These are phyloP conservation scores for Neoarthrinium moseri DNA, from an alignment of 2,329 filamentous ascomycete species.

Conservation along the genomic window DNA sequence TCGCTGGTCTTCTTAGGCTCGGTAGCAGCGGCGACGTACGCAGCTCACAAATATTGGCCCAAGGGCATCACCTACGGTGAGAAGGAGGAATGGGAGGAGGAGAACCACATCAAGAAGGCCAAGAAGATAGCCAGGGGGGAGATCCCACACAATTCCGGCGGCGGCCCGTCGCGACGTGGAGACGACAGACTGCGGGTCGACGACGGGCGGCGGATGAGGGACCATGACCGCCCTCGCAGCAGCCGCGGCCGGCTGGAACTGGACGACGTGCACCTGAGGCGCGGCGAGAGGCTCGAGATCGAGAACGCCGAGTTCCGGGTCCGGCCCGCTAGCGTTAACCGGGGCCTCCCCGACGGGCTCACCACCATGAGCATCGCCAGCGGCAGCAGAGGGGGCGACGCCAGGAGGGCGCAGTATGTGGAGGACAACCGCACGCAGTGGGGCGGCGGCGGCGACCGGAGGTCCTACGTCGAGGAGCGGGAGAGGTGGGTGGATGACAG, in stretches of 20 bases:
- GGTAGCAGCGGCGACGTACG: slow-evolving; percentile 33
- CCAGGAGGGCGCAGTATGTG: slow-evolving; percentile 4
- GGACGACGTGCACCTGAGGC: background rate
- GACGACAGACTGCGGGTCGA: background rate
- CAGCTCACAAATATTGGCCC: slow-evolving; percentile 37
- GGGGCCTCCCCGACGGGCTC: background rate
- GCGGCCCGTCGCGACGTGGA: background rate
- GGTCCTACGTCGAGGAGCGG: background rate
- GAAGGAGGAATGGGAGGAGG: slow-evolving; percentile 34
- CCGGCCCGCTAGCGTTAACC: background rate
- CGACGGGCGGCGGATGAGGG: background rate
- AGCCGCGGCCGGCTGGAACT: slow-evolving; percentile 2
- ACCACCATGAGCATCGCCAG: background rate
- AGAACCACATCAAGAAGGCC: slow-evolving; percentile 14
- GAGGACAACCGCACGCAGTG: slow-evolving; percentile 5
- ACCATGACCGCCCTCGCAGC: slow-evolving; percentile 4
- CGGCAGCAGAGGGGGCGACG: slow-evolving; percentile 2
- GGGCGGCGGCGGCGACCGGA: background rate
- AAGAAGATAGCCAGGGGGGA: background rate
- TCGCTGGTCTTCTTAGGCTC: slow-evolving; percentile 36
- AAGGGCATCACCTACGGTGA: slow-evolving; percentile 35
- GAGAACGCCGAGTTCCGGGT: background rate
- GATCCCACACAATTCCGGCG: background rate
- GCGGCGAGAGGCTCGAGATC: background rate
- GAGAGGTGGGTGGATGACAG: background rate